Percentiles rank a stretch among this genome's conserved stretches.
Conservation (phyloP, 2,329 filamentous ascomycete genomes). For the Neonectria sp. region DNA sequence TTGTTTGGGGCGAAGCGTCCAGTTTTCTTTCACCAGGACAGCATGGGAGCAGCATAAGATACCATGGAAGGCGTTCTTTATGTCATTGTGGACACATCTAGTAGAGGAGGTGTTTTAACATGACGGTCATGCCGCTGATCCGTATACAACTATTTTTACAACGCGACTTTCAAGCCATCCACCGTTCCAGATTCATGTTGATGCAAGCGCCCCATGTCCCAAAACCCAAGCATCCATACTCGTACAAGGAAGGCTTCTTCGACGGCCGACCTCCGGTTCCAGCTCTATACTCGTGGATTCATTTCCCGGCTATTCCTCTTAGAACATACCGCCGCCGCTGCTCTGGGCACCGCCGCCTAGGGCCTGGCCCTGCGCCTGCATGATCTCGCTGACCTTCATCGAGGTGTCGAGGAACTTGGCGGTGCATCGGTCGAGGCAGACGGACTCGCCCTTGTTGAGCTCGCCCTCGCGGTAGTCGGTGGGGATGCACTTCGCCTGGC, state of each 20-base stretch:
- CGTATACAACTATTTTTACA: conserved; percentile 46
- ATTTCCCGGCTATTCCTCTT: conserved; percentile 18
- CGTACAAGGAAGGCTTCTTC: conserved; percentile 39
- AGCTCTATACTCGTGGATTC: conserved; percentile 10
- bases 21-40: conserved; percentile 30
- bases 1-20: conserved; percentile 1
- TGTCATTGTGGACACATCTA: conserved; percentile 15
- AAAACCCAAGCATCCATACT: conserved; percentile 42
- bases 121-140: conserved; percentile 40
- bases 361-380: conserved; percentile 87
- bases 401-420: conserved; percentile 99
- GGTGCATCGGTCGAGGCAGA: conserved; percentile 97
- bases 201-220: conserved; percentile 38
- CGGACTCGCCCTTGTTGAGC: conserved; percentile 98
- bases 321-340: conserved; percentile 55
- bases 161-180: conserved; percentile 30
- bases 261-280: conserved; percentile 1
- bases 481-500: conserved; percentile 94
- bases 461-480: conserved; percentile 94
- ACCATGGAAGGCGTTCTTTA: conserved; percentile 22
- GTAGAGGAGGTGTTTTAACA: conserved; percentile 35
- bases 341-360: conserved; percentile 63
- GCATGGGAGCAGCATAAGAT: conserved; percentile 16
- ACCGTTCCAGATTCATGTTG: conserved; percentile 33
- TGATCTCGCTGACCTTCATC: conserved; percentile 96